Evolutionary conservation across 345 rosid species (phyloP).

Genomic region (Excoecaria agallocha): DNA sequence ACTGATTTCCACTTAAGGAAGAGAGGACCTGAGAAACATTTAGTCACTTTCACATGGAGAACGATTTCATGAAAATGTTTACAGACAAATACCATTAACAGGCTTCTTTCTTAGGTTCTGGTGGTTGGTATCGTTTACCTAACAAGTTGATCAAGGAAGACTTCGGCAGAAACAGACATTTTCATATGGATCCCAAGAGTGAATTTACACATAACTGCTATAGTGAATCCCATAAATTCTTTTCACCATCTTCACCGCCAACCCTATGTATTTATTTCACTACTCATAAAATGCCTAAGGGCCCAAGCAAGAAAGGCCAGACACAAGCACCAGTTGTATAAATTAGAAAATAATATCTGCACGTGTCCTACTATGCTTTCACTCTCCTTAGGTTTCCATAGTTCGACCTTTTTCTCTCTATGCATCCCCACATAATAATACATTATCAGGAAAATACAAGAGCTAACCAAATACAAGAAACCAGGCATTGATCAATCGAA

Average conservation of each 20-base stretch:
- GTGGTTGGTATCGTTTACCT: constrained; percentile 3
- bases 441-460: neutral
- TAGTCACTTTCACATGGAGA: no score
- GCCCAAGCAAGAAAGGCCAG: neutral
- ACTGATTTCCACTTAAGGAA: no score
- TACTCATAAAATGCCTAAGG: neutral
- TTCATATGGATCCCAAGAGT: neutral
- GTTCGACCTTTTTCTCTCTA: neutral
- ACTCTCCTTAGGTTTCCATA: neutral
- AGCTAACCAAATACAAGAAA: neutral
- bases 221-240: no score
- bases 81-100: neutral
- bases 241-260: neutral
- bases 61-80: no score
- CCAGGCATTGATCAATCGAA: constrained; percentile 6
- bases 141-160: neutral
- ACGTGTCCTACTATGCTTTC: constrained; percentile 1
- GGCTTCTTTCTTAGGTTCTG: neutral
- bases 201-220: neutral
- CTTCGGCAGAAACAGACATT: neutral
- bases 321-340: neutral
- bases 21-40: no score
- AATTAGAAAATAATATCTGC: neutral
- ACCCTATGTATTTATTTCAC: no score
- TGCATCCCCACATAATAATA: neutral